Evolutionary conservation across 345 rosid genomes (phyloP).

Genomic region (rapeseed (Brassica napus)): DNA sequence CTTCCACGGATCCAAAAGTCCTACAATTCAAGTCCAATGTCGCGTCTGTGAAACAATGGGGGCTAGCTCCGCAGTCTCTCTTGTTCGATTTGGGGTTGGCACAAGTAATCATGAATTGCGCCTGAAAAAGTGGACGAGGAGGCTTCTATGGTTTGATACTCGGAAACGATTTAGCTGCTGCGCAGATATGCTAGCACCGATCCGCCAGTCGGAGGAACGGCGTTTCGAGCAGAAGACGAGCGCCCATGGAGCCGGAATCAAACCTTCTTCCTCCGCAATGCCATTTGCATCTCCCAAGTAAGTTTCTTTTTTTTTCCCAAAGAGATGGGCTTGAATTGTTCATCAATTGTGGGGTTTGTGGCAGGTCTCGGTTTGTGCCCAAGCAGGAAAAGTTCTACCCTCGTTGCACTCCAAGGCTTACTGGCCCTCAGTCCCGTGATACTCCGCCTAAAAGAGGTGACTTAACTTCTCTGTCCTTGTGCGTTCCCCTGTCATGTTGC

Average conservation of each 20-base stretch:
- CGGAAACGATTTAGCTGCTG: constrained; percentile 46
- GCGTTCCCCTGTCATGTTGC: not conserved
- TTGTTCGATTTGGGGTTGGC: constrained; percentile 33
- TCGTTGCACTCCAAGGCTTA: constrained; percentile 76
- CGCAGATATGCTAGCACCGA: constrained; percentile 63
- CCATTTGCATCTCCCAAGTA: constrained; percentile 86
- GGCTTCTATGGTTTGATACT: constrained; percentile 32
- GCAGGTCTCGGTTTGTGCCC: constrained; percentile 63
- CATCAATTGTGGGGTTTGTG: not conserved
- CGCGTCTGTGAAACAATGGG: constrained; percentile 57
- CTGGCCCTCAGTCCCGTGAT: constrained; percentile 91
- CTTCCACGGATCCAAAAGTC: constrained; percentile 5
- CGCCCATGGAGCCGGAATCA: constrained; percentile 54
- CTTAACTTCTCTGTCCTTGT: not conserved
- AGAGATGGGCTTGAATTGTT: not conserved
- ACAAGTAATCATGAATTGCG: constrained; percentile 35
- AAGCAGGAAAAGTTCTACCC: constrained; percentile 82
- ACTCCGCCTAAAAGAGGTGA: constrained; percentile 94
- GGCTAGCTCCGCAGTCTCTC: constrained; percentile 62
- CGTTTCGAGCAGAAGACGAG: constrained; percentile 54
- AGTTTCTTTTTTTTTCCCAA: not conserved
- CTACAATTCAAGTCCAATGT: constrained; percentile 38
- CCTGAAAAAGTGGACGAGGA: constrained; percentile 42
- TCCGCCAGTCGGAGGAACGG: constrained; percentile 61
- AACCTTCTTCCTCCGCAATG: constrained; percentile 56